Conservation (phyloP, 1,284 basidiomycete genomes). For the Cryptococcus sp. region DNA sequence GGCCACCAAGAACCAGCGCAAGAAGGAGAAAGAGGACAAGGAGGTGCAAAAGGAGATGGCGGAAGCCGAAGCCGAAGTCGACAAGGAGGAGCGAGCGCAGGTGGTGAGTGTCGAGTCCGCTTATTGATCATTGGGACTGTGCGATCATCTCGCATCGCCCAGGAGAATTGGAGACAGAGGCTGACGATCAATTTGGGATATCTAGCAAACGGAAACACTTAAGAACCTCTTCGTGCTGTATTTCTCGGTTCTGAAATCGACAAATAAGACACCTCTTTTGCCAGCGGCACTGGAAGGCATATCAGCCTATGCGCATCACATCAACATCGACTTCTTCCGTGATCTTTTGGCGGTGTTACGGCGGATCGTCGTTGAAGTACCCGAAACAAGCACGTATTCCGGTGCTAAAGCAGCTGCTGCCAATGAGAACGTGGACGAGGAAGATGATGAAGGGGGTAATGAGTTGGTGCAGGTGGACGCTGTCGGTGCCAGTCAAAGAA, state of each 20-base stretch:
- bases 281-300: constrained; percentile 89
- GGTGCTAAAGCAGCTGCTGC: constrained; percentile 45
- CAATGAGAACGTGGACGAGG: constrained; percentile 46
- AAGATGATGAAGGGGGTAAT: constrained; percentile 52
- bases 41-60: constrained; percentile 85
- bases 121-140: not conserved
- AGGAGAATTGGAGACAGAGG: not conserved
- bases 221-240: constrained; percentile 98
- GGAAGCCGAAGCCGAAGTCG: constrained; percentile 92
- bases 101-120: constrained; percentile 62
- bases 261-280: constrained; percentile 76
- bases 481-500: constrained; percentile 48
- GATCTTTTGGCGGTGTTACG: constrained; percentile 89
- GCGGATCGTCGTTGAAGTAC: constrained; percentile 62
- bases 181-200: not conserved
- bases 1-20: constrained; percentile 86
- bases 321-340: constrained; percentile 98
- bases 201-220: constrained; percentile 92
- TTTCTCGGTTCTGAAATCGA: constrained; percentile 91
- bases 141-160: constrained; percentile 11
- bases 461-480: constrained; percentile 49
- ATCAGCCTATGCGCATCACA: constrained; percentile 89
- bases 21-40: constrained; percentile 75
- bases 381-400: constrained; percentile 32
- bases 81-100: constrained; percentile 82